Conservation (phyloP, 495 filamentous ascomycete species). For the Evansstolkia leycettana region DNA sequence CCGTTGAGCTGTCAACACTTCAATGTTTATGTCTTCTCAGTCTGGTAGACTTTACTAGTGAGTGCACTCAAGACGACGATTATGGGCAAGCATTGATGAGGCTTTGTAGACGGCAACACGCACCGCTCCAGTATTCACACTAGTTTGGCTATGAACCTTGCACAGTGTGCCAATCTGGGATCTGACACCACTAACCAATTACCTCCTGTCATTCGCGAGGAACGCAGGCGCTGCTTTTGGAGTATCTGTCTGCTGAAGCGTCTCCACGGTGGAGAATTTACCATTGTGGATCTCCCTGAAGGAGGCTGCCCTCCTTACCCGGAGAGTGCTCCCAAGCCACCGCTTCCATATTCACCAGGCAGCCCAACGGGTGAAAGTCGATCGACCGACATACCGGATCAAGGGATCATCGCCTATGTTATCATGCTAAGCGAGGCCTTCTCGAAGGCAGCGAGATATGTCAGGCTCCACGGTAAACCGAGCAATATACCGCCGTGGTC, state of each 20-base stretch:
- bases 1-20: constrained; percentile 34
- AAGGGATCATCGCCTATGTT: constrained; percentile 35
- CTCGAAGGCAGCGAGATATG: constrained; percentile 31
- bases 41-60: constrained; percentile 36
- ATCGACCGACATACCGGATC: constrained; percentile 21
- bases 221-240: constrained; percentile 37
- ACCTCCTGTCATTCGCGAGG: constrained; percentile 19
- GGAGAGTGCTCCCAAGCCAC: constrained; percentile 16
- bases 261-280: constrained; percentile 32
- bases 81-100: constrained; percentile 1
- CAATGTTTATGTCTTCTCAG: constrained; percentile 34
- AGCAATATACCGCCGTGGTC: constrained; percentile 36
- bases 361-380: constrained; percentile 8
- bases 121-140: constrained; percentile 35
- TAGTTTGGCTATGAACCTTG: constrained; percentile 35
- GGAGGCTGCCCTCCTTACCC: constrained; percentile 24
- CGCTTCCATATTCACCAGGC: constrained; percentile 11
- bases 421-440: constrained; percentile 34
- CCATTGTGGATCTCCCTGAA: constrained; percentile 23
- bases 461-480: constrained; percentile 29
- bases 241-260: constrained; percentile 34
- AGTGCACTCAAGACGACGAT: not conserved
- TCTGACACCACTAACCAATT: constrained; percentile 14
- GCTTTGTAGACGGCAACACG: constrained; percentile 29
- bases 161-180: constrained; percentile 29